phyloP scores from a whole-genome alignment of 257 asterid genomes.

The Solanum virginianum region DNA sequence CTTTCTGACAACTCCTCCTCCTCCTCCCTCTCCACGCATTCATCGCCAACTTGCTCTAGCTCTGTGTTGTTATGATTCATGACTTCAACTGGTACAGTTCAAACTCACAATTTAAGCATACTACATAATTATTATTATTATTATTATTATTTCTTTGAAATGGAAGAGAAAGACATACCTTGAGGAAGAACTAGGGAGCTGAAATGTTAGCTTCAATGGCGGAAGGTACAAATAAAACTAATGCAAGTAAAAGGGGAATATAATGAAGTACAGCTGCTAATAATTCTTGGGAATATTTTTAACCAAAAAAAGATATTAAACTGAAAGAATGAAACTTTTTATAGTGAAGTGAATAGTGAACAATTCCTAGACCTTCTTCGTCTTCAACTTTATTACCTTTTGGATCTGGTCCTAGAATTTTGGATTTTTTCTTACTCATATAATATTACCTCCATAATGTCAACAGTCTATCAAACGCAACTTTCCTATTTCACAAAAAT shows the following conservation, averaged over 20 bases:
- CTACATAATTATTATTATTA: no score
- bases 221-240: neutral
- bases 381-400: neutral
- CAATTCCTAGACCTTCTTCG: constrained; percentile 17
- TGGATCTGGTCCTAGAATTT: neutral
- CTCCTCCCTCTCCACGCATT: neutral
- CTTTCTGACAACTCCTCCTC: constrained; percentile 3
- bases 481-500: rapidly evolving
- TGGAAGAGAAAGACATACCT: neutral
- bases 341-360: neutral
- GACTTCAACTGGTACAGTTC: neutral
- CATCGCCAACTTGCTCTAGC: neutral
- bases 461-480: neutral
- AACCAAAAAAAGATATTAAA: neutral
- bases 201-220: neutral
- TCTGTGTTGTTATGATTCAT: constrained; percentile 10
- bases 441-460: neutral
- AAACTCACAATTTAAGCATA: neutral
- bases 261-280: neutral
- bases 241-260: neutral
- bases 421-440: neutral
- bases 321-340: neutral
- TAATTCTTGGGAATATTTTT: neutral
- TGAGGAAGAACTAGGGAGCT: neutral
- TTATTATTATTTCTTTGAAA: neutral